Base-by-base conservation (phyloP, 2,329 filamentous ascomycete genomes). In the Paraphaeosphaeria minitans region DNA sequence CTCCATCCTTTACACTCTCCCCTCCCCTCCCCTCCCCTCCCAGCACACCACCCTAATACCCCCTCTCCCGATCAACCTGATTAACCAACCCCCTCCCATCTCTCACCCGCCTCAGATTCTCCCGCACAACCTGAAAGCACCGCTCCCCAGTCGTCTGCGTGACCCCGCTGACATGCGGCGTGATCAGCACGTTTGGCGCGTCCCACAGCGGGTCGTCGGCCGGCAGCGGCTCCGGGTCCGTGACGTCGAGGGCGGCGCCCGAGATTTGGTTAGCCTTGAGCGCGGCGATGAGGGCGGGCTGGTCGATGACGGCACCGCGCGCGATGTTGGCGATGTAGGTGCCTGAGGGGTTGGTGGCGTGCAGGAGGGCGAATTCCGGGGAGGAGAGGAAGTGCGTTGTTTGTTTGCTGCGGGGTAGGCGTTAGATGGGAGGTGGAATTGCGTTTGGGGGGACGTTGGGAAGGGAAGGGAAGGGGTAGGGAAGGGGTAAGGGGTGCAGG, bases 181-280 rank as follows among this genome's bases (percentile, higher is more conserved):
- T 89, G 47, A 94, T 84, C 53, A 89, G 83, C 16, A 89, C 80
- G 73, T 93, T 92, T 59, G 85, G 84, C 14, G 88, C 80, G 27
- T 80, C 83, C 90, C 90, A 94, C 52, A 94, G 77, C 62, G 85
- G 83, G 69, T 90, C 86, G 4, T 88, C 85, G 2, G 81, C 76
- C 0, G 90, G 89, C 62, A 94, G 73, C 0, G 91, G 91, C 74
- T 94, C 91, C 0, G 91, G 91, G 60, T 93, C 90, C 1, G 90
- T 90, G 0, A 94, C 91, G 71, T 93, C 91, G 42, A 94, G 76
- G 1, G 90, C 90, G 0, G 91, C 91, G 31, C 91, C 91, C 3
- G 80, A 75, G 31, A 91, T 70, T 1, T 82, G 80, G 0, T 82
- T 82, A 0, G 79, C 80, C 42, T 85, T 77, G 12, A 93, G 77